Base-by-base conservation (phyloP, 768 basidiomycete genomes). In the Sarcomyxa edulis region DNA sequence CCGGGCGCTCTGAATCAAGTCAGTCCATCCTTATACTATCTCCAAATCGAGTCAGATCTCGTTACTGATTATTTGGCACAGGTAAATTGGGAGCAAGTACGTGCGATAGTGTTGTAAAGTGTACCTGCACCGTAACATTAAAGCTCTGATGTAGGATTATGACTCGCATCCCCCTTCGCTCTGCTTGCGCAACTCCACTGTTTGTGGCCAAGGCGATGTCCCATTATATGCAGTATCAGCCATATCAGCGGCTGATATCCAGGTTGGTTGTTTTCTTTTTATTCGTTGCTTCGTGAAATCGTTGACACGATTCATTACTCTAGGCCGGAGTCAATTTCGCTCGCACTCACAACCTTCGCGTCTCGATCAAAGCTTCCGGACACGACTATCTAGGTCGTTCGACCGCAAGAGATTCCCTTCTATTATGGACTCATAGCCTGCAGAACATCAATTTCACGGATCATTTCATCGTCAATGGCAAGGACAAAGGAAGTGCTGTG, bases 301-400 rank as follows among this genome's bases (percentile, higher is more conserved):
- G n/a, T n/a, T n/a, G n/a, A n/a, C n/a, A n/a, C n/a, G n/a, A n/a
- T n/a, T n/a, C n/a, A n/a, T n/a, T n/a, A n/a, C n/a, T n/a, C 43
- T n/a, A 61, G 59, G 48, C 47, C 2, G 59, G 56, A 15, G 51
- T 65, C 12, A 42, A 28, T 15, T 65, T 65, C 39, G 51, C 61
- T 2, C 35, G 27, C 15, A 29, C 34, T 7, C 40, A 62, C 27
- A 53, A 59, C 26, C 49, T 65, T 18, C 58, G 60, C 5, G 37
- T 64, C 11, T 53, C 42, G 5, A 47, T 65, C 42, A 62, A 61
- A 40, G 48, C 54, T 9, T 52, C 52, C 8, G 62, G 64, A 3
- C 64, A 65, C 38, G 64, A 65, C 39, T 54, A 38, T 39, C 49
- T 64, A 12, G 63, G 63, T 2, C 60, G 59, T 23, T 63, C 63